Evolutionary conservation across 2,329 filamentous ascomycete species (phyloP).

Genomic region (Penicillium sp.): DNA sequence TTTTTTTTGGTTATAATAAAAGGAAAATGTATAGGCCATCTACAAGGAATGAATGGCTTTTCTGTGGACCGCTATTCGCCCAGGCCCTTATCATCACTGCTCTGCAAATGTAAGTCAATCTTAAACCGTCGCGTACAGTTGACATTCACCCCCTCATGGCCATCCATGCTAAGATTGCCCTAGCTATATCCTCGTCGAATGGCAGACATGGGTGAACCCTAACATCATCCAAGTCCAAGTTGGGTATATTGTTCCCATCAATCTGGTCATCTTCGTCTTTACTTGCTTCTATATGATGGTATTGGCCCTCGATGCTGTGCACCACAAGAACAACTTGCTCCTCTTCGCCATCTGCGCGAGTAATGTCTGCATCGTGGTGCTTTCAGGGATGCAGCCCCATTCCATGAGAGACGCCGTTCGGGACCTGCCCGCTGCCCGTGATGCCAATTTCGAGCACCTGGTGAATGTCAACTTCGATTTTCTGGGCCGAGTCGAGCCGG

Average conservation of each 20-base stretch:
- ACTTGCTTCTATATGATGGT: slow-evolving; percentile 10
- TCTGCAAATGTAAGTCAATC: slow-evolving; percentile 4
- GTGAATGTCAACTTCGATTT: slow-evolving; percentile 9
- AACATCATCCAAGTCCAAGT: slow-evolving; percentile 8
- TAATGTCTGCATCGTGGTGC: slow-evolving; percentile 9
- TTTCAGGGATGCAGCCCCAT: slow-evolving; percentile 12
- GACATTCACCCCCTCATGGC: not conserved
- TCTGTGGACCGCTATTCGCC: slow-evolving; percentile 2
- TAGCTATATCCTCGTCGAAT: slow-evolving; percentile 10
- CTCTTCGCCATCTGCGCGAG: slow-evolving; percentile 15
- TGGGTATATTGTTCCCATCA: slow-evolving; percentile 9
- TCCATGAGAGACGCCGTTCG: slow-evolving; percentile 2
- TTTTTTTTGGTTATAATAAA: no score
- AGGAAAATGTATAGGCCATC: slow-evolving; percentile 2
- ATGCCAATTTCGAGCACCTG: slow-evolving; percentile 1
- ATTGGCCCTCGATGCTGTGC: slow-evolving; percentile 13
- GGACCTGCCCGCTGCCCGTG: not conserved
- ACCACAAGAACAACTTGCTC: slow-evolving; percentile 16
- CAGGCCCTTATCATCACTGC: slow-evolving; percentile 4
- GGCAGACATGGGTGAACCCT: slow-evolving; percentile 12
- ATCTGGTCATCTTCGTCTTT: slow-evolving; percentile 9
- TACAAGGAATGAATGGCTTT: slow-evolving; percentile 5
- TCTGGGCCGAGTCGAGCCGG: slow-evolving; percentile 10
- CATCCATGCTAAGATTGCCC: not conserved
- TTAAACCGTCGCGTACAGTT: no score